Base-by-base conservation (phyloP, 305 asterid genomes). In the Fraxinus xanthoxyloides region DNA sequence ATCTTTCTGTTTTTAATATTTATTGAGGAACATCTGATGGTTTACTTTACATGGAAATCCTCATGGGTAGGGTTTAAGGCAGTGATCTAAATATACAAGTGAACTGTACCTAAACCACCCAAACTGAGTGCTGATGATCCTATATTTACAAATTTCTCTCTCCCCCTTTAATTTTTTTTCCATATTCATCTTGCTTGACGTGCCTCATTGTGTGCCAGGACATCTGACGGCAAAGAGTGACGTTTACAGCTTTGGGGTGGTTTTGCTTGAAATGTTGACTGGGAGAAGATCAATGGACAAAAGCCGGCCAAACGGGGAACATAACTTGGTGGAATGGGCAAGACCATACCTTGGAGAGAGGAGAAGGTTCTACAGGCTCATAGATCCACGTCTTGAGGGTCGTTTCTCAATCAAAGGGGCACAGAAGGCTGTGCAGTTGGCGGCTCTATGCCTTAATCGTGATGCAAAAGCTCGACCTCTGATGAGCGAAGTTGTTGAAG, bases 141-240 rank as follows among this genome's bases (percentile, higher is more conserved):
- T 54, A n/a, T 54, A n/a, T 54, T 5, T 54, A n/a, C 23, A 54
- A 48, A 48, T 48, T 15, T 46, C 54, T 46, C 21, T 46, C 56
- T 46, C 17, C 21, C 54, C 56, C 56, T 46, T 13, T 38, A 1
- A 19, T 4, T 17, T 17, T 51, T 46, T 51, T 51, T n/a, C 63
- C 63, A 51, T 5, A 51, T 51, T 63, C 5, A 63, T 63, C 6
- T 61, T 75, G 34, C 79, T 63, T 61, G 72, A 43, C 72, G 70
- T 77, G 15, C 26, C 69, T 36, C 34, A 17, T 65, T 77, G 34
- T 75, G 32, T 77, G 63, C 77, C 91, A 93, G 98, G 97, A 17
- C 97, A 91, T 84, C 86, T 94, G 77, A 92, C 98, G 9, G 91
- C 92, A 2, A 94, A 91, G 89, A 94, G 98, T 40, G 98, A 94